phyloP scores from a whole-genome alignment of 768 basidiomycete genomes.

The Auricularia sp. region DNA sequence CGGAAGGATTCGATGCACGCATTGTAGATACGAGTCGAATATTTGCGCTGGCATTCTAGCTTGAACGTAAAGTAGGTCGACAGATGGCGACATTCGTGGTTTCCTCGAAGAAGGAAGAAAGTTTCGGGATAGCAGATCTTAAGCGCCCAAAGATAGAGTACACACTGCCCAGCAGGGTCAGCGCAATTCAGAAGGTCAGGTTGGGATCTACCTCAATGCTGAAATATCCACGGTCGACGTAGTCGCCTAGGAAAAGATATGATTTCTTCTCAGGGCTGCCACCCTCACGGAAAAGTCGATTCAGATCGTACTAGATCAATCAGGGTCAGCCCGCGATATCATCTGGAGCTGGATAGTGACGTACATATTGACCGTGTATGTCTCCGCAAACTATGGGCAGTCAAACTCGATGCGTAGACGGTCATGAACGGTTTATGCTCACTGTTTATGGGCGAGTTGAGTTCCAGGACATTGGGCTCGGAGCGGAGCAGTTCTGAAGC shows the following conservation, averaged over 20 bases:
- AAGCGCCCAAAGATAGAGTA: slow-evolving; percentile 35
- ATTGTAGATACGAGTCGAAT: slow-evolving; percentile 77
- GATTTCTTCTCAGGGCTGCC: slow-evolving; percentile 36
- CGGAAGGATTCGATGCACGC: slow-evolving; percentile 87
- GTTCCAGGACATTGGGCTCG: slow-evolving; percentile 36
- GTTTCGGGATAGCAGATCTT: slow-evolving; percentile 41
- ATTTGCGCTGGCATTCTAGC: slow-evolving; percentile 92
- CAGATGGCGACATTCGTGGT: slow-evolving; percentile 45
- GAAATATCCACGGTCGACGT: slow-evolving; percentile 39
- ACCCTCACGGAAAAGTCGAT: slow-evolving; percentile 37
- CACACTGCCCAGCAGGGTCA: slow-evolving; percentile 23
- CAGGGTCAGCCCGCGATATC: neutral
- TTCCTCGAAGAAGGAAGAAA: slow-evolving; percentile 34
- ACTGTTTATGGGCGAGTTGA: slow-evolving; percentile 36
- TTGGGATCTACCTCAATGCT: slow-evolving; percentile 30
- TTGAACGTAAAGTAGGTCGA: slow-evolving; percentile 98
- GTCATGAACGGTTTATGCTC: slow-evolving; percentile 2
- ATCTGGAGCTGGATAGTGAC: slow-evolving; percentile 13
- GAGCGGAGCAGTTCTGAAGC: slow-evolving; percentile 24
- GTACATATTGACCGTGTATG: slow-evolving; percentile 35
- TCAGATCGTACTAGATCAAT: slow-evolving; percentile 30
- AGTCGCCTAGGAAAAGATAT: slow-evolving; percentile 38
- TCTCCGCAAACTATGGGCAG: slow-evolving; percentile 30
- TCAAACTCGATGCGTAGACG: no score
- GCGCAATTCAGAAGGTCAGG: neutral